Evolutionary conservation across 306 rosid species (phyloP).

Genomic region (Fagus sylvatica): DNA sequence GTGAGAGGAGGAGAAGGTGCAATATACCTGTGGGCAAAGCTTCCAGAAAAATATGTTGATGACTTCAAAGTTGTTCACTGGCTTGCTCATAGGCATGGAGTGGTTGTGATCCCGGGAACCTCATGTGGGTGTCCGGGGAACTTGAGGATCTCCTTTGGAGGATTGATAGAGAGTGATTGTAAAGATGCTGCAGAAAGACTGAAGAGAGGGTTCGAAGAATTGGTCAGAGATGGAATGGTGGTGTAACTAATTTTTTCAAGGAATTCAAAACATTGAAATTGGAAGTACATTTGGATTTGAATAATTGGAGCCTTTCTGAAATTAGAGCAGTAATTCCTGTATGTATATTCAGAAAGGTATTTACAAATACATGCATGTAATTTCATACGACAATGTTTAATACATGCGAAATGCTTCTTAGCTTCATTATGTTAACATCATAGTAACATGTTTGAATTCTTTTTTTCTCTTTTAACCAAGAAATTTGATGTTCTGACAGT

Average conservation of each 20-base stretch:
- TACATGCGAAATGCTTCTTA: not conserved
- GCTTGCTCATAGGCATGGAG: constrained; percentile 77
- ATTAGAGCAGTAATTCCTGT: not conserved
- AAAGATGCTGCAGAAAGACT: constrained; percentile 76
- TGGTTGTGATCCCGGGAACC: constrained; percentile 86
- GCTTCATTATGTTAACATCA: not conserved
- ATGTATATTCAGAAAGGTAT: constrained; percentile 2
- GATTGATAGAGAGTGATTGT: constrained; percentile 76
- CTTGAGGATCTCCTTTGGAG: constrained; percentile 83
- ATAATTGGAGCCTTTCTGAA: constrained; percentile 29
- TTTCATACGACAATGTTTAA: not conserved
- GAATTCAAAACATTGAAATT: constrained; percentile 19
- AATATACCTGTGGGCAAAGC: constrained; percentile 94
- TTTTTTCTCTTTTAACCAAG: not conserved
- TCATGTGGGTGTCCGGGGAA: constrained; percentile 78
- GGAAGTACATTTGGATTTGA: constrained; percentile 34
- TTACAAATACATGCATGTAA: not conserved
- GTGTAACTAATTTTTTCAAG: constrained; percentile 16
- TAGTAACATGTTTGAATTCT: not conserved
- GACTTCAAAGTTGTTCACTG: constrained; percentile 77
- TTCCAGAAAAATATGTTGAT: constrained; percentile 50
- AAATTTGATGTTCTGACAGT: not conserved
- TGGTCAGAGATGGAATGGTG: constrained; percentile 70
- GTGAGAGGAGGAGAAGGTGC: constrained; percentile 98
- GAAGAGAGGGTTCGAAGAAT: constrained; percentile 74